Conservation (phyloP, 1,284 basidiomycete species). For the Leccinum griseonigrum region DNA sequence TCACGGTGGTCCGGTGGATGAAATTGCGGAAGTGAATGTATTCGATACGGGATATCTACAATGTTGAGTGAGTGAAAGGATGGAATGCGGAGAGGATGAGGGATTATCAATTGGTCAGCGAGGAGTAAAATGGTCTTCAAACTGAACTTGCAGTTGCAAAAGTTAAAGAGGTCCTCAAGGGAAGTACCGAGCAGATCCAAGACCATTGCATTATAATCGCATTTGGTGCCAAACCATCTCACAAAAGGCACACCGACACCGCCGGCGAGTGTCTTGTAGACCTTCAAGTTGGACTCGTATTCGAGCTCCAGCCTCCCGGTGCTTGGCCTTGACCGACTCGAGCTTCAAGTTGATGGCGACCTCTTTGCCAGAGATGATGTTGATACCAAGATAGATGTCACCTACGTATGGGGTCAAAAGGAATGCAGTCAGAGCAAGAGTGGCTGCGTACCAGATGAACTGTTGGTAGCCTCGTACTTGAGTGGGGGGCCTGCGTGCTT, state of each 20-base stretch:
- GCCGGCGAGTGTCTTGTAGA: slow-evolving; percentile 96
- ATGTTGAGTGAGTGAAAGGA: background rate
- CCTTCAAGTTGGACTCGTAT: slow-evolving; percentile 97
- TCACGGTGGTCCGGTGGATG: slow-evolving; percentile 99
- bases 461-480: no score
- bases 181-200: slow-evolving; percentile 96
- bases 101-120: slow-evolving; percentile 90
- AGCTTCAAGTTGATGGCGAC: slow-evolving; percentile 99
- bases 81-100: background rate
- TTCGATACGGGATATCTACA: slow-evolving; percentile 95
- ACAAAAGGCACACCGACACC: slow-evolving; percentile 99
- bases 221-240: slow-evolving; percentile 98
- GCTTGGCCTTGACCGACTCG: slow-evolving; percentile 99
- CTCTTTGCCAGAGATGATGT: slow-evolving; percentile 99
- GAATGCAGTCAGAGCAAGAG: background rate
- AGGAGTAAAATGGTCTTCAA: slow-evolving; percentile 97
- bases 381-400: slow-evolving; percentile 99
- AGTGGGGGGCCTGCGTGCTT: no score
- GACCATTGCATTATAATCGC: slow-evolving; percentile 99
- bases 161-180: slow-evolving; percentile 99
- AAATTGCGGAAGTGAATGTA: slow-evolving; percentile 99
- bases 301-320: slow-evolving; percentile 99
- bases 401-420: slow-evolving; percentile 46
- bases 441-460: slow-evolving; percentile 86
- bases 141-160: slow-evolving; percentile 98